Percentiles rank a stretch among this genome's conserved stretches.
Conservation (phyloP, 768 basidiomycete genomes). For the Tricholoma flavovirens region DNA sequence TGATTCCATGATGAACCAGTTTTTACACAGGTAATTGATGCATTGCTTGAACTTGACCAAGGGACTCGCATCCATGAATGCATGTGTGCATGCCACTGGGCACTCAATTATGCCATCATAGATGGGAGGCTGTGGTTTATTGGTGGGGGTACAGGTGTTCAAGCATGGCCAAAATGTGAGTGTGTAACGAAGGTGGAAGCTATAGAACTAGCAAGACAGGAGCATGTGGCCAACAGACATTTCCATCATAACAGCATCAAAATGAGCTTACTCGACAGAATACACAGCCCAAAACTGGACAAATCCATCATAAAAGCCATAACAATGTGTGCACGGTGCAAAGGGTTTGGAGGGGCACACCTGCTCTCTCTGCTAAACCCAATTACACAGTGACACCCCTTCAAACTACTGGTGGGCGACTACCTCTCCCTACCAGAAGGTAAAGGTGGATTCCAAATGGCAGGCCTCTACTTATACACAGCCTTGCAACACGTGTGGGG, state of each 20-base stretch:
- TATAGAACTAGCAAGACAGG: not conserved
- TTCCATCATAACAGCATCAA: too few species aligned
- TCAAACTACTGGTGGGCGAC: not conserved
- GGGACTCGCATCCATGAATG: not conserved
- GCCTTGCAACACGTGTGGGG: conserved; percentile 26
- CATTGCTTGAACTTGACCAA: not conserved
- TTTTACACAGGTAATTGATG: too few species aligned
- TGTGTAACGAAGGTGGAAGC: conserved; percentile 5
- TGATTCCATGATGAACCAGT: conserved; percentile 13
- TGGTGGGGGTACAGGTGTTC: not conserved
- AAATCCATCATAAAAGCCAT: not conserved
- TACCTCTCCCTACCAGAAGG: conserved; percentile 17
- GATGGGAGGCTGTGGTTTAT: conserved; percentile 14
- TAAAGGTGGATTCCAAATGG: too few species aligned
- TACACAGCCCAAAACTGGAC: not conserved
- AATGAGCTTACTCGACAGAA: not conserved
- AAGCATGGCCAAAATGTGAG: not conserved
- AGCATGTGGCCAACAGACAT: not conserved
- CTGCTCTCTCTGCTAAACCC: conserved; percentile 28
- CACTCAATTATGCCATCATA: too few species aligned
- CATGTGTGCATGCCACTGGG: not conserved
- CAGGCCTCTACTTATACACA: conserved; percentile 21
- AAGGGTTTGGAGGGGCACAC: conserved; percentile 26
- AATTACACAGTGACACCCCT: not conserved
- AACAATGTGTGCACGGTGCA: conserved; percentile 15